A percentile compares a stretch with the other conserved stretches of the same genome.
These are phyloP conservation scores for Euphorbia schlechtendalii DNA, from an alignment of 441 rosid genomes.

Conservation along the genomic window DNA sequence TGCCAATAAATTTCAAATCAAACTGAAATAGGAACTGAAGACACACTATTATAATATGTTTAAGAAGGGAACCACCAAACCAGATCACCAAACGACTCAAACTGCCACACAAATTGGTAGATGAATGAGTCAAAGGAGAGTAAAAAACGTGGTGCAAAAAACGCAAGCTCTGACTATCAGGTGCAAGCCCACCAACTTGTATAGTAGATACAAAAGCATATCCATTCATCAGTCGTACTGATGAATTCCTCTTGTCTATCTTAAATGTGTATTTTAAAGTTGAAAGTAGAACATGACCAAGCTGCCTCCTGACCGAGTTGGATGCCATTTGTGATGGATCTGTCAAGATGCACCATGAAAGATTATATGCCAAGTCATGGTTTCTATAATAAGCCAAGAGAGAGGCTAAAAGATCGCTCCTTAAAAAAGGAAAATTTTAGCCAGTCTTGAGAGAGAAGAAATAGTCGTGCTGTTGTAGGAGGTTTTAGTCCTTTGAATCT, in stretches of 20 bases:
- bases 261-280: conserved; percentile 70
- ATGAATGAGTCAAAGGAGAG: conserved; percentile 12
- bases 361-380: conserved; percentile 66
- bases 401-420: conserved; percentile 69
- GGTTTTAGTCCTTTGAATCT: conserved; percentile 53
- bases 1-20: not conserved
- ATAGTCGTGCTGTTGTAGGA: conserved; percentile 61
- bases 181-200: conserved; percentile 82
- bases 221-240: conserved; percentile 69
- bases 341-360: conserved; percentile 69
- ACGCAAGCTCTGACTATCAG: conserved; percentile 74
- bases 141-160: conserved; percentile 69
- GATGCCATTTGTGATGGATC: conserved; percentile 76
- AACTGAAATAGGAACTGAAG: not conserved
- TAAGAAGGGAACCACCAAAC: not conserved
- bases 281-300: conserved; percentile 80
- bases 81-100: too few species aligned
- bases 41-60: not conserved
- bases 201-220: conserved; percentile 68
- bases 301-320: conserved; percentile 67
- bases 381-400: conserved; percentile 69
- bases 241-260: conserved; percentile 67
- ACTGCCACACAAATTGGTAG: conserved; percentile 1
- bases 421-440: conserved; percentile 72
- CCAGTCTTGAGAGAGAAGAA: conserved; percentile 82